These are phyloP conservation scores for Gillenia trifoliata DNA, from an alignment of 306 rosid species.

Conservation along the genomic window DNA sequence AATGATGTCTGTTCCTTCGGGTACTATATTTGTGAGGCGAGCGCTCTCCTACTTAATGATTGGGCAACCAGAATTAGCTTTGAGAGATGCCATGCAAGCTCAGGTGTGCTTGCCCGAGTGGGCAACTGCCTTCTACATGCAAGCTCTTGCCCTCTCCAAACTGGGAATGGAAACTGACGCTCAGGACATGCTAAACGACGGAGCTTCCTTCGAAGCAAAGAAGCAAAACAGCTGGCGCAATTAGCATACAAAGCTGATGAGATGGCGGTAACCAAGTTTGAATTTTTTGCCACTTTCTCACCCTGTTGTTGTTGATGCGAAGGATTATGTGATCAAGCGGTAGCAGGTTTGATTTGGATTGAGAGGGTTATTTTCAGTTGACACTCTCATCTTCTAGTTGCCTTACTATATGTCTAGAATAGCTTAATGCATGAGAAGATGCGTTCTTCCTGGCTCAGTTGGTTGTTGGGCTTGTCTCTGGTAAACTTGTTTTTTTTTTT, in stretches of 20 bases:
- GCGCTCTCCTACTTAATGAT: slow-evolving; percentile 76
- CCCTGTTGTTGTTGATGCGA: background rate
- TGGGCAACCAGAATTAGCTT: slow-evolving; percentile 71
- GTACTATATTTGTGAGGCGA: slow-evolving; percentile 74
- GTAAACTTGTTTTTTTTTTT: no score
- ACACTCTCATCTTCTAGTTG: background rate
- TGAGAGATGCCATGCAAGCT: slow-evolving; percentile 90
- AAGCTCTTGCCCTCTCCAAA: slow-evolving; percentile 84
- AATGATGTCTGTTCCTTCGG: slow-evolving; percentile 76
- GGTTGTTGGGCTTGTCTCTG: no score
- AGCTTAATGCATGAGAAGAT: no score
- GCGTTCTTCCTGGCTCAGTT: no score
- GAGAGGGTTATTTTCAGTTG: background rate
- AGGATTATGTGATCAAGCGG: background rate
- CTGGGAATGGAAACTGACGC: slow-evolving; percentile 95
- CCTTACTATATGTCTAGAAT: no score
- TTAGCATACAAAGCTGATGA: background rate
- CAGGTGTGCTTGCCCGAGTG: slow-evolving; percentile 90
- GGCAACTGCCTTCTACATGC: slow-evolving; percentile 91
- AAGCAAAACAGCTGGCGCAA: slow-evolving; percentile 79
- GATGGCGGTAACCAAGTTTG: background rate
- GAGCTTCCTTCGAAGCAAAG: slow-evolving; percentile 75
- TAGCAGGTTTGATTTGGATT: background rate
- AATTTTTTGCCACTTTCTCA: background rate
- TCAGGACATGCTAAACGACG: slow-evolving; percentile 88